Conservation (phyloP, 345 rosid genomes). For the Eucalyptus coolabah region DNA sequence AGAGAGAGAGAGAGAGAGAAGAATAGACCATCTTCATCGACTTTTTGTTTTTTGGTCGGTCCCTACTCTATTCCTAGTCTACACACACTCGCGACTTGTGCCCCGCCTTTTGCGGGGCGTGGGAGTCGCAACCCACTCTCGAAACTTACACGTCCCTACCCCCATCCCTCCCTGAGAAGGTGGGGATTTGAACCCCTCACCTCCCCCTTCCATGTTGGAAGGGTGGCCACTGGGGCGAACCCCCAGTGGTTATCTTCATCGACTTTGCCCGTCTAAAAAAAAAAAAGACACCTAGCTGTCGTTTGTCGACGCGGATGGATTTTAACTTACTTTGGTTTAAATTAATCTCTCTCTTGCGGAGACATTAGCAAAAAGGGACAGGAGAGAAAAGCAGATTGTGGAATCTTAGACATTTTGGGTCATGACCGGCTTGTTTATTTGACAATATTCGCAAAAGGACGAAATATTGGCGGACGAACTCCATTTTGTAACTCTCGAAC, state of each 20-base stretch:
- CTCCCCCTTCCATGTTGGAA: too few species aligned
- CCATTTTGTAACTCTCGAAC: rapidly evolving
- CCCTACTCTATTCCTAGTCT: too few species aligned
- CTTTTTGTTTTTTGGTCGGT: too few species aligned
- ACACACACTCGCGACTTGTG: too few species aligned
- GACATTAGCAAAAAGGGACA: neutral
- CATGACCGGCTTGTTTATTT: neutral
- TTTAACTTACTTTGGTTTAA: neutral
- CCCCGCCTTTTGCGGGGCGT: too few species aligned
- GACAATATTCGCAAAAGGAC: neutral
- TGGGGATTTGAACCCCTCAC: too few species aligned
- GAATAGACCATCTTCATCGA: neutral
- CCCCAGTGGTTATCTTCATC: too few species aligned
- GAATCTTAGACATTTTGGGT: neutral
- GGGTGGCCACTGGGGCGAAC: too few species aligned
- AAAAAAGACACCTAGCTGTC: neutral
- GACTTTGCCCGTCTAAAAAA: neutral
- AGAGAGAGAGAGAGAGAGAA: too few species aligned
- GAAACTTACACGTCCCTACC: too few species aligned
- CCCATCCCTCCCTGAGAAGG: too few species aligned
- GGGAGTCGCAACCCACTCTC: too few species aligned
- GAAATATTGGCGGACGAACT: neutral
- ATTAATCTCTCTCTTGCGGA: neutral
- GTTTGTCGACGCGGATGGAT: neutral
- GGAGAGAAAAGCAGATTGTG: neutral